These are phyloP conservation scores for Alternaria rosae DNA, from an alignment of 2,329 filamentous ascomycete genomes.

Conservation along the genomic window DNA sequence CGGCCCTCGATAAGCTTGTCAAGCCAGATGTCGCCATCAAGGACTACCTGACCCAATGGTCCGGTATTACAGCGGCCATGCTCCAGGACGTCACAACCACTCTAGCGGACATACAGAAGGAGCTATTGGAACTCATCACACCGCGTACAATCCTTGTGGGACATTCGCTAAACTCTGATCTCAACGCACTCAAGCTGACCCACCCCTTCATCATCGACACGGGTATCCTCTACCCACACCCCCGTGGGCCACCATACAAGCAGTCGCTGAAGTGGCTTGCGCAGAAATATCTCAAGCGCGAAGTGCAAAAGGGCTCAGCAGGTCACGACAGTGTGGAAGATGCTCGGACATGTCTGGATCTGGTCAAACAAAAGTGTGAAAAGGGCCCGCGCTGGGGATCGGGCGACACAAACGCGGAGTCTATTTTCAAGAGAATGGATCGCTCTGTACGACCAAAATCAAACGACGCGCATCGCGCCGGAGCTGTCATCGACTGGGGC, in stretches of 20 bases:
- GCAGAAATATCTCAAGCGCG: constrained; percentile 82
- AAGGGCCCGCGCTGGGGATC: constrained; percentile 88
- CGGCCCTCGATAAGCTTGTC: constrained; percentile 88
- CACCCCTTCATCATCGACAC: constrained; percentile 97
- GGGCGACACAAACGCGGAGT: constrained; percentile 79
- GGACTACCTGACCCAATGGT: constrained; percentile 88
- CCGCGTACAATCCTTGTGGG: constrained; percentile 78
- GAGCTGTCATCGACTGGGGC: constrained; percentile 89
- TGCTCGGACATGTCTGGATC: constrained; percentile 86
- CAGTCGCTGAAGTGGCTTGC: constrained; percentile 89
- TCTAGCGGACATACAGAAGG: constrained; percentile 80
- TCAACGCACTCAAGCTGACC: constrained; percentile 82
- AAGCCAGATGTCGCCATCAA: constrained; percentile 87
- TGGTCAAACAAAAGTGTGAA: constrained; percentile 95
- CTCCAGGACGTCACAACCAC: constrained; percentile 84
- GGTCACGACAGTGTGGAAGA: constrained; percentile 96
- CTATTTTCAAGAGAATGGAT: constrained; percentile 82
- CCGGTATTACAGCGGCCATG: constrained; percentile 89
- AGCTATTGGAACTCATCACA: constrained; percentile 74
- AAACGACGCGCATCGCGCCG: constrained; percentile 53
- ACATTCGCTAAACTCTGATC: constrained; percentile 82
- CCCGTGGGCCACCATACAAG: constrained; percentile 86
- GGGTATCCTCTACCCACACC: constrained; percentile 86
- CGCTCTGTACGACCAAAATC: constrained; percentile 60
- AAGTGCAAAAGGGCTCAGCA: constrained; percentile 81